These are phyloP conservation scores for Erodium texanum DNA, from an alignment of 441 rosid genomes.

Conservation along the genomic window DNA sequence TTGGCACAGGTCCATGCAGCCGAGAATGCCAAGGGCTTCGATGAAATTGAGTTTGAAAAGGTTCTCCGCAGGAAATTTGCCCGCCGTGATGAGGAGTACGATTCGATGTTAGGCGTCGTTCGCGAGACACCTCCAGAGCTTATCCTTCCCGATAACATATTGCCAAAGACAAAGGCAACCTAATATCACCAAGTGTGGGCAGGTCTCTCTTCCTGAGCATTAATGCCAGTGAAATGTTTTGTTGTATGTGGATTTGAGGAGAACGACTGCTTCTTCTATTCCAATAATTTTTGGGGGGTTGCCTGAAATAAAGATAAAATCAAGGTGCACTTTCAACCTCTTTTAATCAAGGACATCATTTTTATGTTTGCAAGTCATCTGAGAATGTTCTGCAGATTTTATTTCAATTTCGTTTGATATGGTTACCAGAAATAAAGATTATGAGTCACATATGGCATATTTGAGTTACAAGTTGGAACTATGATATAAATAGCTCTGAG, in stretches of 20 bases:
- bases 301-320: too few relatives aligned
- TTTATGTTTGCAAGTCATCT: neutral
- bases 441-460: too few relatives aligned
- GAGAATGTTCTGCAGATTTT: neutral
- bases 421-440: neutral
- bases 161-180: neutral
- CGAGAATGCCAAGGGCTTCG: conserved; percentile 76
- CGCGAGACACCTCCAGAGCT: conserved; percentile 1
- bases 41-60: conserved; percentile 82
- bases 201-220: conserved; percentile 2
- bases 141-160: neutral
- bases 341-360: neutral
- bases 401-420: neutral
- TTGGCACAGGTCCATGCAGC: conserved; percentile 2
- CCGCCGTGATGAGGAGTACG: conserved; percentile 62
- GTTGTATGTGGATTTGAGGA: conserved; percentile 3
- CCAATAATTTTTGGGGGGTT: neutral
- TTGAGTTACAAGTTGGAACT: neutral
- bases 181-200: neutral
- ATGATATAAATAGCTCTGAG: neutral
- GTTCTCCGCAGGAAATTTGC: conserved; percentile 74
- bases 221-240: neutral
- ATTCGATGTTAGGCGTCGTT: conserved; percentile 65
- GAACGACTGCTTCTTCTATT: neutral
- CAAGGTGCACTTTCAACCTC: neutral